Conservation (phyloP, 2,329 filamentous ascomycete species). For the Lachnellula occidentalis region DNA sequence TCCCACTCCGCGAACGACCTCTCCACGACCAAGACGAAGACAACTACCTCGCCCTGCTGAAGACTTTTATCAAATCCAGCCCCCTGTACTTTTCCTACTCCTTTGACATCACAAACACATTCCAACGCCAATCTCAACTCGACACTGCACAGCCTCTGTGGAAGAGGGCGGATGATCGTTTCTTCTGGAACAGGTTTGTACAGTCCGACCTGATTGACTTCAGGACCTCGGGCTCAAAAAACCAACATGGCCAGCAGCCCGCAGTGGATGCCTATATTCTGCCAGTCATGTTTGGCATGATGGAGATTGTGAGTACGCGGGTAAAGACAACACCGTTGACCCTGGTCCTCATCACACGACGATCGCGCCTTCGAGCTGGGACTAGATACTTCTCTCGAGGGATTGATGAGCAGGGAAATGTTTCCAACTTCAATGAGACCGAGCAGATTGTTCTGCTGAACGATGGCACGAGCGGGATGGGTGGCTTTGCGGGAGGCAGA, state of each 20-base stretch:
- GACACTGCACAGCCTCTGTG: constrained; percentile 72
- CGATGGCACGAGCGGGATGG: constrained; percentile 66
- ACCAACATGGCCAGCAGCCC: constrained; percentile 64
- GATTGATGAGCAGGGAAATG: constrained; percentile 86
- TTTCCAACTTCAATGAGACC: constrained; percentile 99
- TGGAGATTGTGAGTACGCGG: constrained; percentile 80
- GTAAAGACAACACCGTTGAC: constrained; percentile 83
- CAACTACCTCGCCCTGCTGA: constrained; percentile 77
- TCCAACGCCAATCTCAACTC: constrained; percentile 83
- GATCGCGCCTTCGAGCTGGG: constrained; percentile 81
- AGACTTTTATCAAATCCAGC: constrained; percentile 72
- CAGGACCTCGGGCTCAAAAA: constrained; percentile 56
- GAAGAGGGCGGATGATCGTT: constrained; percentile 90
- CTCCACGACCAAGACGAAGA: constrained; percentile 93
- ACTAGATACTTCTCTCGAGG: constrained; percentile 94
- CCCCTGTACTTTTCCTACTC: constrained; percentile 99
- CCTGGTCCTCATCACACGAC: constrained; percentile 79
- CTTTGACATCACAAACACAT: constrained; percentile 91
- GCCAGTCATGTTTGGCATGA: constrained; percentile 92
- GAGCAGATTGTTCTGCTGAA: constrained; percentile 90
- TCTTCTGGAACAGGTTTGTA: constrained; percentile 97
- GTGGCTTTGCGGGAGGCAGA: constrained; percentile 73
- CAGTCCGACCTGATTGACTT: constrained; percentile 90
- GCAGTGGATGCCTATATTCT: constrained; percentile 87
- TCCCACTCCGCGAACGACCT: constrained; percentile 86